A percentile compares a stretch with the other conserved stretches of the same genome.
These are phyloP conservation scores for Lachancea dasiensis DNA, from an alignment of 805 yeast species.

Conservation along the genomic window DNA sequence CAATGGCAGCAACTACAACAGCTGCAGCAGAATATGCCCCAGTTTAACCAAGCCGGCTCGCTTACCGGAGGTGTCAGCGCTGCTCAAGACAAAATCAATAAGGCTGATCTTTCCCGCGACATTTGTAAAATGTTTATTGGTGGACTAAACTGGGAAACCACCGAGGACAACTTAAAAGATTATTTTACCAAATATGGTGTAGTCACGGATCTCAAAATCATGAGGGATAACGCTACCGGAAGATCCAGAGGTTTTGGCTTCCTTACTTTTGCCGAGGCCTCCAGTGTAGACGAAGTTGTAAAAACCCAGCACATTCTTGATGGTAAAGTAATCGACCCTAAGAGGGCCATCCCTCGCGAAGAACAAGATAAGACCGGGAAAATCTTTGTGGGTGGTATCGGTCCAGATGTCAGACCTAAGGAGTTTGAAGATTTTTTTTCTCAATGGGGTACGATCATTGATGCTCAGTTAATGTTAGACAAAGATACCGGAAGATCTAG, in stretches of 20 bases:
- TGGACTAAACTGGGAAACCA: conserved; percentile 96
- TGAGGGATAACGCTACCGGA: conserved; percentile 85
- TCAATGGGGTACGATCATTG: conserved; percentile 85
- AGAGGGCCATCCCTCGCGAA: conserved; percentile 94
- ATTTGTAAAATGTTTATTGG: conserved; percentile 93
- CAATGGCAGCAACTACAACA: conserved; percentile 19
- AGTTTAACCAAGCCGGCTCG: conserved; percentile 21
- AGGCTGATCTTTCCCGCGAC: conserved; percentile 56
- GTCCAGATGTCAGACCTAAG: conserved; percentile 85
- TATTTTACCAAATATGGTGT: conserved; percentile 88
- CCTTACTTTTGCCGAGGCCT: conserved; percentile 75
- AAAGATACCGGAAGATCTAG: conserved; percentile 95
- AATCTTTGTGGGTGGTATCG: conserved; percentile 95
- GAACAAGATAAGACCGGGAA: conserved; percentile 96
- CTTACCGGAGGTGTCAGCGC: conserved; percentile 13
- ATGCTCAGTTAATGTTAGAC: conserved; percentile 95
- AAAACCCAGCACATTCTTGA: conserved; percentile 83
- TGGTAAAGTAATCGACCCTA: conserved; percentile 95
- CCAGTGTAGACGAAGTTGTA: conserved; percentile 79
- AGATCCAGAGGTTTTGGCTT: conserved; percentile 95
- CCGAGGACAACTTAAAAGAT: conserved; percentile 75
- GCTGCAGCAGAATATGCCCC: conserved; percentile 32
- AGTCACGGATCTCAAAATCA: conserved; percentile 79
- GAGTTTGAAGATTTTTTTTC: conserved; percentile 84
- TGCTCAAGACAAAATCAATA: conserved; percentile 22